Conservation (phyloP, 495 filamentous ascomycete species). For the Xylaria cubensis region DNA sequence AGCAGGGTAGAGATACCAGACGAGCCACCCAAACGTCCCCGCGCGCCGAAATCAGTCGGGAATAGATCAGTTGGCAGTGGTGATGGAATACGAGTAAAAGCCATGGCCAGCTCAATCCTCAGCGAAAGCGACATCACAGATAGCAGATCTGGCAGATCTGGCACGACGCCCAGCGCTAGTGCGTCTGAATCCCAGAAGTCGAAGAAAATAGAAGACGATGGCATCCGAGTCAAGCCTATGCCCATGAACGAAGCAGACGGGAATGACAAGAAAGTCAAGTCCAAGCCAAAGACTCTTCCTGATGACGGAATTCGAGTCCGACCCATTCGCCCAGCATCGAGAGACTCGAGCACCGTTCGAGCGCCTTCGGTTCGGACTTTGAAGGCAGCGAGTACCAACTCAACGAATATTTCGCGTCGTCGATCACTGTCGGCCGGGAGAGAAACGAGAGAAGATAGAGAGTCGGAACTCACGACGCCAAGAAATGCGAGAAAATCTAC, state of each 20-base stretch:
- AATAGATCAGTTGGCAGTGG: conserved; percentile 30
- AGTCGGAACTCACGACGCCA: conserved; percentile 39
- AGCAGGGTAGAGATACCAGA: conserved; percentile 50
- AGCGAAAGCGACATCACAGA: conserved; percentile 33
- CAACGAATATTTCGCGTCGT: conserved; percentile 32
- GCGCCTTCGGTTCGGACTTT: conserved; percentile 43
- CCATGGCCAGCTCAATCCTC: conserved; percentile 31
- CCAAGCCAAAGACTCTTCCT: conserved; percentile 23
- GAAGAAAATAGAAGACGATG: conserved; percentile 39
- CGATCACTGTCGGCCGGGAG: conserved; percentile 57
- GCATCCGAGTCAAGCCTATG: conserved; percentile 45
- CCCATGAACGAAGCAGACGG: conserved; percentile 34
- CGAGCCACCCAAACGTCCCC: conserved; percentile 30
- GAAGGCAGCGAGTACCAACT: conserved; percentile 33
- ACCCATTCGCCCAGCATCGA: conserved; percentile 35
- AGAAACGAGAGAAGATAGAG: conserved; percentile 47
- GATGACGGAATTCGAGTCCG: conserved; percentile 42
- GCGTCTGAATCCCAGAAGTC: conserved; percentile 31
- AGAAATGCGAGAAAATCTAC: conserved; percentile 16
- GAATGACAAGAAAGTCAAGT: conserved; percentile 41
- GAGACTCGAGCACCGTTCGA: conserved; percentile 41
- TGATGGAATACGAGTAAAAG: conserved; percentile 38
- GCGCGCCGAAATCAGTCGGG: neutral
- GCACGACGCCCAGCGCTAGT: conserved; percentile 24
- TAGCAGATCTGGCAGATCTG: conserved; percentile 26